Evolutionary conservation across 2,329 filamentous ascomycete species (phyloP).

Genomic region (Aspergillus transmontanensis): DNA sequence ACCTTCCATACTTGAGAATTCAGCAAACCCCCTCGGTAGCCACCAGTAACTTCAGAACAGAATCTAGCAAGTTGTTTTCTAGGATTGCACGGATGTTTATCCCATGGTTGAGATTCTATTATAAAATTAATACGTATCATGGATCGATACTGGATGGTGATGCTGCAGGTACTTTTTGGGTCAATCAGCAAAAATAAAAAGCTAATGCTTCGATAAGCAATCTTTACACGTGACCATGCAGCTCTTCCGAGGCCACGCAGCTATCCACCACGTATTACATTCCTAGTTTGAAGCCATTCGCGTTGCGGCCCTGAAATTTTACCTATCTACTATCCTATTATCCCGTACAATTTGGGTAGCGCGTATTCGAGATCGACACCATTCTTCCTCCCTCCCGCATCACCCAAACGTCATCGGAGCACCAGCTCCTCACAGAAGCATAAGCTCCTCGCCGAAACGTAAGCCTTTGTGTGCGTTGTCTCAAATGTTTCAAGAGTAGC

Average conservation of each 20-base stretch:
- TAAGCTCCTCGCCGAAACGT: not conserved
- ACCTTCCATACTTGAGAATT: not conserved
- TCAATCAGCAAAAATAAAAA: not conserved
- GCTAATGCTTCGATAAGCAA: conserved; percentile 23
- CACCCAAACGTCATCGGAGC: not conserved
- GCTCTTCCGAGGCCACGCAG: conserved; percentile 35
- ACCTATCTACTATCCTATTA: not conserved
- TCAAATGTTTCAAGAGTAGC: conserved; percentile 33
- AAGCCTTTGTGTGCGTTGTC: conserved; percentile 6
- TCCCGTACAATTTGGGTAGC: not conserved
- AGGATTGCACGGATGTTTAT: not conserved
- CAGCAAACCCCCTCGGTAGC: not conserved
- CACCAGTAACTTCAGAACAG: not conserved
- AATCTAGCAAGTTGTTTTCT: not conserved
- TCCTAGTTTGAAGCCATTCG: not conserved
- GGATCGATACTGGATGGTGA: not conserved
- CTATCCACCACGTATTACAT: conserved; percentile 6
- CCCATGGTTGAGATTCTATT: not conserved
- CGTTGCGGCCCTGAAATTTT: not conserved
- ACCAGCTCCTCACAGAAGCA: not conserved
- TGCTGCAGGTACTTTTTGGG: not conserved
- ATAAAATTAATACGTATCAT: not conserved
- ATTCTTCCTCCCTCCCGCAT: not conserved
- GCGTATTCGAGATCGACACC: not conserved
- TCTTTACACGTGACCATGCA: conserved; percentile 32